Evolutionary conservation across 768 basidiomycete genomes (phyloP), one percentile per base, ranked within the genome.

Genomic region (Calocybe gangraenosa): DNA sequence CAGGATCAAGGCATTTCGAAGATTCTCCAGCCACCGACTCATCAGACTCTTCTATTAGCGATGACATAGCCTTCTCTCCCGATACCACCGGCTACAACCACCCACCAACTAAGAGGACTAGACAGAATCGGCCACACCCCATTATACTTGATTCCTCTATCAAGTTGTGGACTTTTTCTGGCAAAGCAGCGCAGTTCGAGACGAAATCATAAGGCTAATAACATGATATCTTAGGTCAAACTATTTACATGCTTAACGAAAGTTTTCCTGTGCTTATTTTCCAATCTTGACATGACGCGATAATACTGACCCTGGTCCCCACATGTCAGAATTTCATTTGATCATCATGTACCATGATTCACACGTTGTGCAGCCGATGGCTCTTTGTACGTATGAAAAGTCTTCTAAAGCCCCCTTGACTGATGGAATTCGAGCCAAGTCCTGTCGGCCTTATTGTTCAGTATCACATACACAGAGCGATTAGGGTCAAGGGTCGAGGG

Each of bases 1-100:
- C 89, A 0, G 92, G 92, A 2, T 91, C 92, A 5, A 67, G 91
- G n/a, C 79, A 86, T 60, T 87, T 87, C 17, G 50, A 51, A 1
- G 48, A 54, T 14, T 5, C 6, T 7, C 14, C 34, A n/a, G 48
- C 34, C 17, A 43, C 53, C 1, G 60, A 62, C 4, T 56, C 56
- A n/a, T 51, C 57, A 0, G 56, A 64, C 25, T 58, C 62, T 1
- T 58, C 61, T 1, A 55, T 61, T 17, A 54, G 58, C 0, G 54
- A 57, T 13, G 56, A 53, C 3, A 58, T 58, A 1, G 66, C 58
- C 7, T 50, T 53, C 4, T 49, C 49, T 13, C 59, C 57, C 2
- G 58, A 57, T 5, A 44, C 42, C n/a, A 54, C 48, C 9, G 38
- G 32, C 13, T 42, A 46, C 32, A 15, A 11, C 25, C 18, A 9